These are phyloP conservation scores for Globisporangium mamillatum DNA, from an alignment of 352 stramenopile genomes.

Conservation along the genomic window DNA sequence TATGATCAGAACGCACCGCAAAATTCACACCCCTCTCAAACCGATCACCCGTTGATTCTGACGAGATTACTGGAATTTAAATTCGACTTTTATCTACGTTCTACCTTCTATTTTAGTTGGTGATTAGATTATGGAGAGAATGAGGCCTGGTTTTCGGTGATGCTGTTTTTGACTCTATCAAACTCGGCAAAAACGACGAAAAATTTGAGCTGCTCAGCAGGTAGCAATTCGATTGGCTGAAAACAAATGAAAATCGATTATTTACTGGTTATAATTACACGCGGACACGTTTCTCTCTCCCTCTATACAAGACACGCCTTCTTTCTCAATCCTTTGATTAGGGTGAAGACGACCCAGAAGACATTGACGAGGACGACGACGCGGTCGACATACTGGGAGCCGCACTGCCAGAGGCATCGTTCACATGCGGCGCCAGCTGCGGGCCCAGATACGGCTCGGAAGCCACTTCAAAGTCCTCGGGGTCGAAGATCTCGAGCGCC, in stretches of 20 bases:
- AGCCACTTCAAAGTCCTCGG: slow-evolving; percentile 50
- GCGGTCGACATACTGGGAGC: neutral
- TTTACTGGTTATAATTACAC: no score
- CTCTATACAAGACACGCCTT: neutral
- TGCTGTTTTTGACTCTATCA: no score
- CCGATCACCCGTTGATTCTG: neutral
- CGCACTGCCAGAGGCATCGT: no score
- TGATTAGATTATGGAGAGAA: no score
- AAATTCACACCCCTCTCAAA: neutral
- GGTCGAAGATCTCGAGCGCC: slow-evolving; percentile 49
- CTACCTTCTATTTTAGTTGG: no score
- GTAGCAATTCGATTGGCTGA: no score
- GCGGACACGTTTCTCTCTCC: no score
- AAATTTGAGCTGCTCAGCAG: no score
- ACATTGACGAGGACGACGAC: slow-evolving; percentile 9
- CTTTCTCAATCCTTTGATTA: neutral
- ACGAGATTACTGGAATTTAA: neutral
- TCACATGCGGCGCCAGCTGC: slow-evolving; percentile 16
- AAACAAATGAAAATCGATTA: no score
- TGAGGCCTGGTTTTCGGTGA: no score
- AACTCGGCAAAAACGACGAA: no score
- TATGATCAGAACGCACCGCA: neutral
- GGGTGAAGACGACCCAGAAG: neutral
- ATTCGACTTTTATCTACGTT: no score
- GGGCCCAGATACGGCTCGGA: slow-evolving; percentile 51